Percentiles rank a stretch among this genome's conserved stretches.
phyloP scores from a whole-genome alignment of 345 rosid species.

The Hypericum perforatum region DNA sequence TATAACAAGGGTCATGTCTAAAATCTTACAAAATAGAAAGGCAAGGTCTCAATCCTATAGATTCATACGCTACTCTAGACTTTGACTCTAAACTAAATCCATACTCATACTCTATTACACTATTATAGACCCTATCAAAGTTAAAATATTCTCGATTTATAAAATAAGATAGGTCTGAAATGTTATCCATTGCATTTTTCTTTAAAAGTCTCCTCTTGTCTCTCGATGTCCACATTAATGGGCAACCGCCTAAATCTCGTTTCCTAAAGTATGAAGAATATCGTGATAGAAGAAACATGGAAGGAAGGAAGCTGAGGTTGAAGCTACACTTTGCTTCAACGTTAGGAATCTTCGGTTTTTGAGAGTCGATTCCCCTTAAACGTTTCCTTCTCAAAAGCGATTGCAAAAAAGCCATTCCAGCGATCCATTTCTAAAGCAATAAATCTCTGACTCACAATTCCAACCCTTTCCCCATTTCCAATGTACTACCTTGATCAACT shows the following conservation, averaged over 20 bases:
- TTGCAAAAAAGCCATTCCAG: conserved; percentile 30
- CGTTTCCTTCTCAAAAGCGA: conserved; percentile 26
- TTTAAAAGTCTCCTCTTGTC: background rate
- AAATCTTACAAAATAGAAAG: too few species aligned
- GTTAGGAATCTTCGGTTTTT: conserved; percentile 15
- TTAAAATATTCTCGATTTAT: too few species aligned
- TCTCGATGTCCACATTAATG: background rate
- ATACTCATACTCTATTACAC: too few species aligned
- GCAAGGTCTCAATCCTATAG: too few species aligned
- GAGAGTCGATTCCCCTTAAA: background rate
- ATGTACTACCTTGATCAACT: conserved; percentile 24
- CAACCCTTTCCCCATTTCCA: conserved; percentile 49
- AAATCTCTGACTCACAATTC: conserved; percentile 21
- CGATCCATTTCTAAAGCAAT: conserved; percentile 32
- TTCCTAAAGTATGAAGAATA: background rate
- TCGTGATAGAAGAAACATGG: conserved; percentile 12
- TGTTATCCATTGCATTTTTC: too few species aligned
- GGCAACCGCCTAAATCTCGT: conserved; percentile 10
- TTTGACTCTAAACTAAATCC: too few species aligned
- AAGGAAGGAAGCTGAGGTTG: conserved; percentile 12
- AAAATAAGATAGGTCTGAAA: too few species aligned
- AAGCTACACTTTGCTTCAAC: conserved; percentile 12
- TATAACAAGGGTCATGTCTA: too few species aligned
- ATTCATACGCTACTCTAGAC: too few species aligned
- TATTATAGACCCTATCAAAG: too few species aligned